Evolutionary conservation across 108 stramenopile genomes (phyloP).

Genomic region (Cyclotella distinguenda): DNA sequence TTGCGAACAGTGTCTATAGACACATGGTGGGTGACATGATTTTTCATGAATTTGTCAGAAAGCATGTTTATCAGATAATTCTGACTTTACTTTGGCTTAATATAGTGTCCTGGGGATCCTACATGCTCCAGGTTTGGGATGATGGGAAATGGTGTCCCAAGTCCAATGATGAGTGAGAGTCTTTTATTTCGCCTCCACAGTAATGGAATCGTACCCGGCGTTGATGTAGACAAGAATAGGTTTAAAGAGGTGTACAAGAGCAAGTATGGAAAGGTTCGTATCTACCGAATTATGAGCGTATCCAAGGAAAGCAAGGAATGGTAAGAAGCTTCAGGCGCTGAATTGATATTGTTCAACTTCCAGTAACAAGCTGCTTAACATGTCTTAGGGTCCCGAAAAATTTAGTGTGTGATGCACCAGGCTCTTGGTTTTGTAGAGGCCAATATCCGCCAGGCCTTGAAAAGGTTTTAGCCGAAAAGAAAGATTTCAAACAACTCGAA

Average conservation of each 20-base stretch:
- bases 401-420: conserved; percentile 82
- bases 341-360: too few relatives aligned
- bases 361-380: too few relatives aligned
- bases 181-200: conserved; percentile 92
- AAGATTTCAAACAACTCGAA: conserved; percentile 86
- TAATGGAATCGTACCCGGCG: conserved; percentile 65
- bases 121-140: conserved; percentile 83
- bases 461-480: conserved; percentile 78
- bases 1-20: conserved; percentile 95
- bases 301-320: conserved; percentile 87
- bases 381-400: conserved; percentile 87
- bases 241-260: conserved; percentile 88
- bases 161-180: conserved; percentile 70
- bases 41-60: too few relatives aligned
- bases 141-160: conserved; percentile 54
- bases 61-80: too few relatives aligned
- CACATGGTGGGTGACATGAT: conserved; percentile 48
- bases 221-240: conserved; percentile 68
- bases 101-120: conserved; percentile 86
- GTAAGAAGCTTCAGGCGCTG: too few relatives aligned
- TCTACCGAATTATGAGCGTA: conserved; percentile 91
- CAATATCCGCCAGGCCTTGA: conserved; percentile 88
- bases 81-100: too few relatives aligned
- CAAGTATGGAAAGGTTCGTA: conserved; percentile 96
- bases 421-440: conserved; percentile 89